Evolutionary conservation across 192 early-diverging fungal species (phyloP).

Genomic region (Entomortierella chlamydospora): DNA sequence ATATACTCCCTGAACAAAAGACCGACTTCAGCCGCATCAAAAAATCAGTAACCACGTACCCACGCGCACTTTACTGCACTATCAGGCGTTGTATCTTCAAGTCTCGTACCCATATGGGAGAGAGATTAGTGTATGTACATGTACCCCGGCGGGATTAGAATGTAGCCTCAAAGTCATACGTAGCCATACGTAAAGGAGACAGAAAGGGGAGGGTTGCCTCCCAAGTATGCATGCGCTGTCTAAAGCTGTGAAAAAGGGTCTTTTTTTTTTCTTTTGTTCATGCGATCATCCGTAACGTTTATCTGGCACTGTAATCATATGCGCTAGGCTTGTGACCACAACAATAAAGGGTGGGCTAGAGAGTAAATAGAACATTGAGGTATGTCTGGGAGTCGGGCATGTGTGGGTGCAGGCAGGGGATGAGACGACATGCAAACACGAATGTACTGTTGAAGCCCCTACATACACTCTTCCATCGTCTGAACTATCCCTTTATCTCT

Average conservation of each 20-base stretch:
- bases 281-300: constrained; percentile 1
- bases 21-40: too few species aligned
- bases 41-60: too few species aligned
- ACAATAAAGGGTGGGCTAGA: neutral
- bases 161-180: neutral
- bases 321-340: constrained; percentile 9
- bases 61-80: too few species aligned
- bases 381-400: neutral
- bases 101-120: too few species aligned
- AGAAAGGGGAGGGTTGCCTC: too few species aligned
- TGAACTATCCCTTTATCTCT: neutral
- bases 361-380: neutral
- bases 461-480: neutral
- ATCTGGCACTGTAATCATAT: neutral
- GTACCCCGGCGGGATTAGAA: neutral
- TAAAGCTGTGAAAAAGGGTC: constrained; percentile 2
- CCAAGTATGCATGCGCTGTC: neutral
- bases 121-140: too few species aligned
- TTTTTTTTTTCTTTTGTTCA: constrained; percentile 1
- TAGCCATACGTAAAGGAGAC: neutral
- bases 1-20: too few species aligned
- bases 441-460: neutral
- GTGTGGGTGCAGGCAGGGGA: neutral
- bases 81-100: too few species aligned
- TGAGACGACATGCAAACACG: neutral